Evolutionary conservation across 345 rosid genomes (phyloP).

Genomic region (Sisymbrium irio): DNA sequence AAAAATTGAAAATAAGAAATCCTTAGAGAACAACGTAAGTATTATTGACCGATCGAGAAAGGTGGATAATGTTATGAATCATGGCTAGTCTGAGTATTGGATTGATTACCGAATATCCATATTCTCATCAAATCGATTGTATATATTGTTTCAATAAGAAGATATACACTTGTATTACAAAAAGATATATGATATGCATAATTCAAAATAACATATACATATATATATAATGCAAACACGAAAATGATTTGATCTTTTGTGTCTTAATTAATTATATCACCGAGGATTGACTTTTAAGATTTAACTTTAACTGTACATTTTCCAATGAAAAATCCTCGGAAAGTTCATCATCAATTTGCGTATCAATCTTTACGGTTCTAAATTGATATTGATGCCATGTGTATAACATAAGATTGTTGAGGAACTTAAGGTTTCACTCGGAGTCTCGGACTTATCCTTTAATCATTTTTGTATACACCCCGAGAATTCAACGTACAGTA

Average conservation of each 20-base stretch:
- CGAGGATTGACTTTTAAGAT: slow-evolving; percentile 2
- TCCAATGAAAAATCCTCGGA: not conserved
- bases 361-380: not conserved
- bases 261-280: no score
- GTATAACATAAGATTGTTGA: not conserved
- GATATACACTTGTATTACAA: no score
- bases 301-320: not conserved
- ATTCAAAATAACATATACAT: no score
- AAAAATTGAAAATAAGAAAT: not conserved
- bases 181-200: no score
- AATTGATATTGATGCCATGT: not conserved
- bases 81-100: no score
- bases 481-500: not conserved
- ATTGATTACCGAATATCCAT: no score
- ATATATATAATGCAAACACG: no score
- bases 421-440: not conserved
- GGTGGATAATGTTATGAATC: not conserved
- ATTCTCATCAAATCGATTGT: no score
- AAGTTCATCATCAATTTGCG: not conserved
- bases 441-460: not conserved
- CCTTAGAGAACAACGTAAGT: not conserved
- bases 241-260: no score
- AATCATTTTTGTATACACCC: not conserved
- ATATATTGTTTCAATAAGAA: no score
- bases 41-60: not conserved